phyloP scores from a whole-genome alignment of 2,329 filamentous ascomycete genomes.

The Ceratocystis destructans region DNA sequence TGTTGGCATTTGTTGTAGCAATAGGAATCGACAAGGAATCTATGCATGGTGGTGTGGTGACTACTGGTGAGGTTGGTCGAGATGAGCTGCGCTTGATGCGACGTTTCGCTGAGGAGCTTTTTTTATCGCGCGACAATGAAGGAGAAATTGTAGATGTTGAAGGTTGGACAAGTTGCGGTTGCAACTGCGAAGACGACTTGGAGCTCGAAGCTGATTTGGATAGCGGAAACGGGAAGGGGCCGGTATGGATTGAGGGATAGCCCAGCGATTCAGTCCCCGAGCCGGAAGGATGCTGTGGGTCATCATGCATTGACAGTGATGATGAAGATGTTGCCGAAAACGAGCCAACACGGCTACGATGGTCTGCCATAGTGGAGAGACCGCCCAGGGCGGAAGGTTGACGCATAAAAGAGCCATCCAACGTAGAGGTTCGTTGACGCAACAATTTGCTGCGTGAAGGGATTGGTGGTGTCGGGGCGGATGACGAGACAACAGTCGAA shows the following conservation, averaged over 20 bases:
- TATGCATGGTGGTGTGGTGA: slow-evolving; percentile 39
- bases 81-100: slow-evolving; percentile 42
- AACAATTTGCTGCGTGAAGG: slow-evolving; percentile 21
- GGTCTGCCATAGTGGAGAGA: slow-evolving; percentile 31
- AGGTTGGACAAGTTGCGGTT: slow-evolving; percentile 21
- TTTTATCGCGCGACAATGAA: slow-evolving; percentile 27
- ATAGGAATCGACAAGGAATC: slow-evolving; percentile 48
- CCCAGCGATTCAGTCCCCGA: slow-evolving; percentile 32
- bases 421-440: slow-evolving; percentile 43
- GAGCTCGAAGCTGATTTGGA: background rate
- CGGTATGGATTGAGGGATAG: slow-evolving; percentile 29
- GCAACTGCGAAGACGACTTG: slow-evolving; percentile 1
- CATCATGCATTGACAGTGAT: slow-evolving; percentile 40
- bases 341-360: slow-evolving; percentile 54
- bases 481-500: background rate
- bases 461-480: slow-evolving; percentile 16
- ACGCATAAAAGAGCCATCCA: slow-evolving; percentile 36
- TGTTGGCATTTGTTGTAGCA: slow-evolving; percentile 54
- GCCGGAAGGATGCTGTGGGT: slow-evolving; percentile 29
- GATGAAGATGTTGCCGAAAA: slow-evolving; percentile 43
- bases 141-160: slow-evolving; percentile 20
- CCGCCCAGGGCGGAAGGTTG: slow-evolving; percentile 32
- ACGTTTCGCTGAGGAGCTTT: slow-evolving; percentile 35
- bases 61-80: slow-evolving; percentile 44
- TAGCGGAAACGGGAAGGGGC: slow-evolving; percentile 20